These are phyloP conservation scores for Cryphonectria naterciae DNA, from an alignment of 2,329 filamentous ascomycete genomes.

Conservation along the genomic window DNA sequence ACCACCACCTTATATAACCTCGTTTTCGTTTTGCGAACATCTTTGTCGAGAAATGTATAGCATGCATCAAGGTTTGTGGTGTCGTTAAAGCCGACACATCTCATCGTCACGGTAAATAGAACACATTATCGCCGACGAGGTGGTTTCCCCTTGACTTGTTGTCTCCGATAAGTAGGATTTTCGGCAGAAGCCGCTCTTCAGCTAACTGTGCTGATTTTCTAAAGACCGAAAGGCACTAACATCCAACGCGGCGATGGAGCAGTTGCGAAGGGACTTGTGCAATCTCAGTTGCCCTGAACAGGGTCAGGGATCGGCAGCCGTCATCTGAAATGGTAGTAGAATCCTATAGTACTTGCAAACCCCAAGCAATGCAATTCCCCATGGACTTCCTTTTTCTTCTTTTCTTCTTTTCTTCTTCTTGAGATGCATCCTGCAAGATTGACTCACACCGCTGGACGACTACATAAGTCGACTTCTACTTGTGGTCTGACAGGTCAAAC, in stretches of 20 bases:
- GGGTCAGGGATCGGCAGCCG: not conserved
- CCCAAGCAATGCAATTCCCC: not conserved
- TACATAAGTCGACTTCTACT: not conserved
- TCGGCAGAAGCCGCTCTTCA: not conserved
- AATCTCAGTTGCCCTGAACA: not conserved
- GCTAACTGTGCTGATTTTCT: not conserved
- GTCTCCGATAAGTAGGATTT: not conserved
- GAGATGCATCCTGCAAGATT: not conserved
- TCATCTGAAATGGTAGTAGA: not conserved
- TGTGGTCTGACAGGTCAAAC: not conserved
- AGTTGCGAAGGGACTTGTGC: not conserved
- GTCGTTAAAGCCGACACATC: not conserved
- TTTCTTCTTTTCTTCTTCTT: not conserved
- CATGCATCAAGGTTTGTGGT: not conserved
- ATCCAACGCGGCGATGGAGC: not conserved
- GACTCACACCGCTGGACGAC: not conserved
- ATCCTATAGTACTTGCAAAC: not conserved
- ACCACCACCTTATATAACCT: not conserved
- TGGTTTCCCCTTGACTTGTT: not conserved
- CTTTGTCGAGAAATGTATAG: not conserved
- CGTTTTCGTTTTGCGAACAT: not conserved
- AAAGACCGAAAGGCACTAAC: slow-evolving; percentile 3
- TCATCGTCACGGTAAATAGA: not conserved
- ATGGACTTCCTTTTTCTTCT: too few species aligned
- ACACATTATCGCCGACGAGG: not conserved